Evolutionary conservation across 768 basidiomycete species (phyloP), one percentile per base, ranked within the genome.

Genomic region (Agaricus sinodeliciosus): DNA sequence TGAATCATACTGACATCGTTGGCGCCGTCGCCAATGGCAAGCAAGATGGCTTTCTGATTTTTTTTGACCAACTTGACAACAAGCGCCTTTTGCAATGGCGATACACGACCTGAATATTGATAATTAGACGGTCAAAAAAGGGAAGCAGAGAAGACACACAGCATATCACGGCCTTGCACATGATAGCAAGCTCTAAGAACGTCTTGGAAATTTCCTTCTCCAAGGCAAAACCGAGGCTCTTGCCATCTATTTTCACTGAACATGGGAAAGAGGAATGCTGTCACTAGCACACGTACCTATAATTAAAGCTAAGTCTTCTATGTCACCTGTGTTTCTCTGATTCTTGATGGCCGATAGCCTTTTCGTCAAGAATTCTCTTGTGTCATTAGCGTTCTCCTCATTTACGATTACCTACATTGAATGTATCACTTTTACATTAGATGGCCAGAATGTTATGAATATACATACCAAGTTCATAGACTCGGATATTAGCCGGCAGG

Each of bases 1-100:
- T 98, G 95, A 55, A 98, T 98, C 95, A 98, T 98, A 65, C 91
- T 91, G 60, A 98, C 95, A 67, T 98, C 95, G 66, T 97, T 98
- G 1, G 95, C 95, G 46, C 95, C 95, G 58, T 98, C 95, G 18
- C 95, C 95, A 47, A 98, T 97, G 3, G 95, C 95, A 8, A 98
- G 80, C n/a, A 96, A 74, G 49, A 96, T 91, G 6, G 93, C 79
- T 53, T 92, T 91, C 60, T 86, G 84, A 66, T 95, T 94, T 69
- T 94, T 94, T 77, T 97, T 97, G 51, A 98, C 95, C n/a, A 98
- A 81, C 69, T 97, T 97, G 58, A 98, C 95, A 3, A 98, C 94
- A 36, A 96, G 78, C 0, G 95, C 95, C 67, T 98, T 99, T 67
- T 99, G 96, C 42, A 98, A 68, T 4, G 96, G 96, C 4, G 95